Evolutionary conservation across 192 early-diverging fungal species (phyloP).

Genomic region (Chytriomyces sp.): DNA sequence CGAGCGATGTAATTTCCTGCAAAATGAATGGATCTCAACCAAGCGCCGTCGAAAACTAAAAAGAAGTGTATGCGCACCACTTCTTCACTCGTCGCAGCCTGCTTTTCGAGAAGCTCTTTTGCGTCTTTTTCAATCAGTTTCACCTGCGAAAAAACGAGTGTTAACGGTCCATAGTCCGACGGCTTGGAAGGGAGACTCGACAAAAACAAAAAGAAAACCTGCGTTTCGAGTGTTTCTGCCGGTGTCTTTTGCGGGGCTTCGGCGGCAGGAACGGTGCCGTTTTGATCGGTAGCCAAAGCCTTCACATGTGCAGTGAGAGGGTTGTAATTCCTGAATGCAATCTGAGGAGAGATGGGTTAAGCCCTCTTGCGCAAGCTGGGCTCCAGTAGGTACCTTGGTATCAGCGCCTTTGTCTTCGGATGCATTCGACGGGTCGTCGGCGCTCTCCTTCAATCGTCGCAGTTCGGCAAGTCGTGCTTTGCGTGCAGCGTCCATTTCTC

Average conservation of each 20-base stretch:
- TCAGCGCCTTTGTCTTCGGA: background rate
- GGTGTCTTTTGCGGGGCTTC: background rate
- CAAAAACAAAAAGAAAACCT: background rate
- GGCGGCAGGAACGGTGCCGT: background rate
- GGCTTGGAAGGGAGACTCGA: background rate
- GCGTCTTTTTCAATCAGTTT: conserved; percentile 29
- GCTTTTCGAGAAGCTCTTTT: conserved; percentile 26
- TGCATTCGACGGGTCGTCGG: background rate
- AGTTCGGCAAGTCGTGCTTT: conserved; percentile 30
- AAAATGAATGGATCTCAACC: background rate
- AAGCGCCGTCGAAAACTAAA: background rate
- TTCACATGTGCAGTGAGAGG: conserved; percentile 18
- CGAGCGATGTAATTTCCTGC: conserved; percentile 31
- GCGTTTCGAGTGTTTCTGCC: conserved; percentile 14
- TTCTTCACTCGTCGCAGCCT: conserved; percentile 16
- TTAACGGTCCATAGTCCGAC: background rate
- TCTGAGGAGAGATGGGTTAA: background rate
- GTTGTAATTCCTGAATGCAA: conserved; percentile 26
- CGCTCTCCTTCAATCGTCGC: conserved; percentile 27
- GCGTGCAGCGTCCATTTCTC: conserved; percentile 12
- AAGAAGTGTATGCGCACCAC: conserved; percentile 2
- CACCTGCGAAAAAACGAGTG: background rate
- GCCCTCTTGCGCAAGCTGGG: background rate
- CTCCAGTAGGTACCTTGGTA: too few relatives aligned
- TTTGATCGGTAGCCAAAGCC: conserved; percentile 4